A percentile compares a stretch with the other conserved stretches of the same genome.
These are phyloP conservation scores for Daldinia grandis DNA, from an alignment of 495 filamentous ascomycete species.

Conservation along the genomic window DNA sequence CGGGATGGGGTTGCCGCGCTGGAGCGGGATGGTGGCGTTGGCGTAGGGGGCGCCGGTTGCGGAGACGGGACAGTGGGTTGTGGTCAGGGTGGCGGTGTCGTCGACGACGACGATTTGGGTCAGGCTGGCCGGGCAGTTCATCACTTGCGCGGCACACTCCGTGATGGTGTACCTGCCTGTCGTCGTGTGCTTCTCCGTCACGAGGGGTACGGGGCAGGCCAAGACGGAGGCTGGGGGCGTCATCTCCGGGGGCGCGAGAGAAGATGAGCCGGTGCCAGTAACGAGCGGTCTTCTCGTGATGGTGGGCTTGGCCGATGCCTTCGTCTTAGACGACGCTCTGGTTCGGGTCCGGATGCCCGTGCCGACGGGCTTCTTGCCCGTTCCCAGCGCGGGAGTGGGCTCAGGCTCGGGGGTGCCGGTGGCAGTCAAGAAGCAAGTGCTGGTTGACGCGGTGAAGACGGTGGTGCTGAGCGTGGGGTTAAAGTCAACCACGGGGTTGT, in stretches of 20 bases:
- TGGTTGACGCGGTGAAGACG: slow-evolving; percentile 45
- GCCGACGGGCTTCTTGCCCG: background rate
- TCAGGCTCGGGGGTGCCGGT: slow-evolving; percentile 1
- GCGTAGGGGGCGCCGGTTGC: slow-evolving; percentile 10
- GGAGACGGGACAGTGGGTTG: slow-evolving; percentile 25
- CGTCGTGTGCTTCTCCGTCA: slow-evolving; percentile 25
- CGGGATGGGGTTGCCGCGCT: slow-evolving; percentile 1
- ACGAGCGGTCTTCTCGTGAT: background rate
- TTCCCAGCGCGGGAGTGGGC: background rate
- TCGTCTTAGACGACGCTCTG: background rate
- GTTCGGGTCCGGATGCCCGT: background rate
- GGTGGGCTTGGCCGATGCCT: background rate
- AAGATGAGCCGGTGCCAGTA: background rate
- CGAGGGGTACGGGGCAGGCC: slow-evolving; percentile 10
- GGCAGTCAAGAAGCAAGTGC: slow-evolving; percentile 39
- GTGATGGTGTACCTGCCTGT: slow-evolving; percentile 34
- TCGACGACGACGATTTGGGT: slow-evolving; percentile 38
- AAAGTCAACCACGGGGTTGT: slow-evolving; percentile 26
- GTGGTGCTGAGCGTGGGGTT: slow-evolving; percentile 43
- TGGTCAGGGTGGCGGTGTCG: slow-evolving; percentile 16
- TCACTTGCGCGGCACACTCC: slow-evolving; percentile 31
- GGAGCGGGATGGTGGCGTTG: slow-evolving; percentile 10
- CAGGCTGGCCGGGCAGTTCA: slow-evolving; percentile 42
- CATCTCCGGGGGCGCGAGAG: background rate
- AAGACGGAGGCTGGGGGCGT: background rate